Evolutionary conservation across 495 filamentous ascomycete species (phyloP), one percentile per base, ranked within the genome.

Genomic region (Hypoxylon subgilvum): DNA sequence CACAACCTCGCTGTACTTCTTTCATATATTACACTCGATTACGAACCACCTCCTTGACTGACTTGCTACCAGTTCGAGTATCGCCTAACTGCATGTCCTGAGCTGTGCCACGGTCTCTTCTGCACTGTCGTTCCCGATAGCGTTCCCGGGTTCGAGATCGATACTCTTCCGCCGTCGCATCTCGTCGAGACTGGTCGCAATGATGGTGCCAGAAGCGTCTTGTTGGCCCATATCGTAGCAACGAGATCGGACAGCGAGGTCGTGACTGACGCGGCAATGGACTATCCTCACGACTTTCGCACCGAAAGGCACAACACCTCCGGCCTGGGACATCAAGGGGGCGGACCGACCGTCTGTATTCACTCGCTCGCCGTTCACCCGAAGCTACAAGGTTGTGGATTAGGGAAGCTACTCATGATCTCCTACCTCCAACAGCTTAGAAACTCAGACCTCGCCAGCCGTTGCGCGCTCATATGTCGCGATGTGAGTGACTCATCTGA

Each of bases 331-430:
- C 89, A 96, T 68, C 81, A 88, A 44, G 88, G 92, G 51, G 67
- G 69, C 2, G 92, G 91, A 25, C 63, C 83, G 28, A 94, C 91
- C 2, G 75, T 97, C 46, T 88, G 83, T 14, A 69, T 96, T 28
- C 92, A 96, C 68, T 93, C 89, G 0, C 76, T 97, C 0, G 89
- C 88, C 12, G 87, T 96, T 17, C 75, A 87, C 27, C 90, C 88
- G 0, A 79, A 84, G 53, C 85, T 90, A 34, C 92, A 96, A 53
- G 75, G 84, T 28, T 82, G 84, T 48, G 86, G 88, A 7, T 72
- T 96, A 5, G 93, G 88, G n/a, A 84, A 82, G 63, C 85, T 86
- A 17, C 73, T 96, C 40, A 74, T 96, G 69, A 85, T 83, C 74
- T 78, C 87, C 2, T 97, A 89, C 63, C 78, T 91, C 38, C 86